Conservation (phyloP, 768 basidiomycete genomes). For the Phlebiopsis flavidoalba region DNA sequence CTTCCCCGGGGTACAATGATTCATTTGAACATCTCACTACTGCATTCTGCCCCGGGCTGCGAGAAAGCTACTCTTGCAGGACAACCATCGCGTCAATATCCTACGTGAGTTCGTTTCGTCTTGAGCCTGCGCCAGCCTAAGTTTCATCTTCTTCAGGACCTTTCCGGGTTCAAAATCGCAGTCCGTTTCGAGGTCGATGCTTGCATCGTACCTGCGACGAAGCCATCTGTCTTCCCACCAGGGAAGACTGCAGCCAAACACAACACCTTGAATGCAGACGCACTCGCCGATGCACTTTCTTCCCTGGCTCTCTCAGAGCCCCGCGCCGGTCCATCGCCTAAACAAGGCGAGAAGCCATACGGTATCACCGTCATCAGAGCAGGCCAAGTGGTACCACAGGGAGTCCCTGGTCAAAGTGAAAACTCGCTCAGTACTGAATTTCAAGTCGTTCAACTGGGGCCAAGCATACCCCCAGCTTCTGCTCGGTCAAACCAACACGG, state of each 20-base stretch:
- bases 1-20: conserved; percentile 45
- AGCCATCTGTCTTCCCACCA: background rate
- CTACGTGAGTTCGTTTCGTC: conserved; percentile 15
- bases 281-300: conserved; percentile 16
- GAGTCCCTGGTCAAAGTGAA: conserved; percentile 10
- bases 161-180: conserved; percentile 19
- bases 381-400: conserved; percentile 6
- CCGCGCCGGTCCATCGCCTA: background rate
- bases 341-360: background rate
- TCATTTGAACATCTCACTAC: conserved; percentile 44
- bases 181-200: conserved; percentile 26
- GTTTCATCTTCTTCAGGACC: conserved; percentile 8
- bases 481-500: conserved; percentile 61
- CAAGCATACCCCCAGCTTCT: conserved; percentile 63
- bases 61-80: conserved; percentile 8
- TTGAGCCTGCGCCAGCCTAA: background rate
- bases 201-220: conserved; percentile 9
- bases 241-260: background rate
- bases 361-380: conserved; percentile 2
- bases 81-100: conserved; percentile 20
- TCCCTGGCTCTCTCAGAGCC: conserved; percentile 11
- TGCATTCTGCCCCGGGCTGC: conserved; percentile 13
- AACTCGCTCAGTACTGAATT: conserved; percentile 4
- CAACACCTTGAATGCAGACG: conserved; percentile 9
- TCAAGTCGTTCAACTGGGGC: conserved; percentile 39